phyloP scores from a whole-genome alignment of 2,329 filamentous ascomycete genomes.

The Xylariaceae sp. region DNA sequence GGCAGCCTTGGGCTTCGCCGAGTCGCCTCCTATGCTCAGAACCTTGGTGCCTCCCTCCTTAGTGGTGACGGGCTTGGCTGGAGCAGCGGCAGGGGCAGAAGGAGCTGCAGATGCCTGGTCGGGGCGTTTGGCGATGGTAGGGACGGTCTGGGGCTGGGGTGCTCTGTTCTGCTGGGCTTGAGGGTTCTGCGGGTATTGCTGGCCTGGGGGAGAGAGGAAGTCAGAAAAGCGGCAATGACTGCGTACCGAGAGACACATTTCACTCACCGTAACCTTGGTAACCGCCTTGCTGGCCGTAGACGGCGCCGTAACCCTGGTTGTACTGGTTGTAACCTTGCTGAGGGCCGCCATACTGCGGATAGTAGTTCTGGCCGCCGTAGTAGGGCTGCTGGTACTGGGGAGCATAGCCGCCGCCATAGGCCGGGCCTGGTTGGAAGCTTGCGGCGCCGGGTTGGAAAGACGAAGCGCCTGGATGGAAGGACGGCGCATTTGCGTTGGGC shows the following conservation, averaged over 20 bases:
- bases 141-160: slow-evolving; percentile 29
- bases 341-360: slow-evolving; percentile 48
- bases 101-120: slow-evolving; percentile 36
- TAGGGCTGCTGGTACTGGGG: slow-evolving; percentile 46
- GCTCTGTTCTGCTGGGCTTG: slow-evolving; percentile 41
- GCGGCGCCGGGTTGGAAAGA: slow-evolving; percentile 68
- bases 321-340: slow-evolving; percentile 38
- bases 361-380: slow-evolving; percentile 43
- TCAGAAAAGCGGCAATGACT: slow-evolving; percentile 4
- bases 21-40: slow-evolving; percentile 52
- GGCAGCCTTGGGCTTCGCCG: slow-evolving; percentile 42
- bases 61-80: slow-evolving; percentile 43
- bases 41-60: slow-evolving; percentile 57
- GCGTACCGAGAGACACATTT: no score
- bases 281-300: slow-evolving; percentile 37
- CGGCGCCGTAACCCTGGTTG: slow-evolving; percentile 45
- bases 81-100: slow-evolving; percentile 30
- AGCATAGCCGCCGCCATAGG: slow-evolving; percentile 52
- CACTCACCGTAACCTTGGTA: slow-evolving; percentile 39
- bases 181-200: slow-evolving; percentile 44
- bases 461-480: slow-evolving; percentile 59
- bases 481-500: slow-evolving; percentile 35
- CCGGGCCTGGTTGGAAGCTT: slow-evolving; percentile 65
- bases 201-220: slow-evolving; percentile 26
- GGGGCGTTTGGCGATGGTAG: slow-evolving; percentile 58